Evolutionary conservation across 208 protist genomes (phyloP).

Genomic region (Trypanosoma avium): DNA sequence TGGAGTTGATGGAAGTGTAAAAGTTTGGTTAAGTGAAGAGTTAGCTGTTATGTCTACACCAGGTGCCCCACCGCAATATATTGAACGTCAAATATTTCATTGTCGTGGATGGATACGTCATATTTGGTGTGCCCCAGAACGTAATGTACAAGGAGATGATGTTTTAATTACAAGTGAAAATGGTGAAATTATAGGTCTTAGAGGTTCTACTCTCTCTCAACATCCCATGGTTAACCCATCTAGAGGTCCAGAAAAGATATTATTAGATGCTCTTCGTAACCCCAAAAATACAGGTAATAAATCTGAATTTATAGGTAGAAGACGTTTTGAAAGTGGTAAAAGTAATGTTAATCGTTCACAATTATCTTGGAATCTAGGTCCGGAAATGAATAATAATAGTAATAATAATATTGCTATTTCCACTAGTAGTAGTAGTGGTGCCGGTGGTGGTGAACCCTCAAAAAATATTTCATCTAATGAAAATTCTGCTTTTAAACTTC

Average conservation of each 20-base stretch:
- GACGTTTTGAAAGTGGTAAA: background rate
- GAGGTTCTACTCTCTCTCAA: constrained; percentile 17
- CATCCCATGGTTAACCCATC: background rate
- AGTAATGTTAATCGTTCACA: too few relatives aligned
- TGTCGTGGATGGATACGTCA: constrained; percentile 45
- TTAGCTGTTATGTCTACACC: background rate
- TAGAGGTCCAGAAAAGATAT: background rate
- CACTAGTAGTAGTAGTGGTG: background rate
- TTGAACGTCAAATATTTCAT: constrained; percentile 31
- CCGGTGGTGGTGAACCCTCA: too few relatives aligned
- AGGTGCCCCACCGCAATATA: constrained; percentile 13
- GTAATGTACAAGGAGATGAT: constrained; percentile 37
- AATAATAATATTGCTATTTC: background rate
- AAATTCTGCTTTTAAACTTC: background rate
- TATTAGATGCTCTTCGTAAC: constrained; percentile 15
- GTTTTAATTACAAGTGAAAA: constrained; percentile 33
- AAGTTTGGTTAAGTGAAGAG: constrained; percentile 31
- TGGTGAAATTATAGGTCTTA: constrained; percentile 33
- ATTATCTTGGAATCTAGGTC: background rate
- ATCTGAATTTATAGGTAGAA: background rate
- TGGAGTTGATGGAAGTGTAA: constrained; percentile 39
- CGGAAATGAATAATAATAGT: background rate
- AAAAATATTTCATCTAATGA: constrained; percentile 4
- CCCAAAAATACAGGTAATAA: background rate
- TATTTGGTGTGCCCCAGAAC: constrained; percentile 26